These are phyloP conservation scores for Forsythia viridissima DNA, from an alignment of 257 asterid genomes.

Conservation along the genomic window DNA sequence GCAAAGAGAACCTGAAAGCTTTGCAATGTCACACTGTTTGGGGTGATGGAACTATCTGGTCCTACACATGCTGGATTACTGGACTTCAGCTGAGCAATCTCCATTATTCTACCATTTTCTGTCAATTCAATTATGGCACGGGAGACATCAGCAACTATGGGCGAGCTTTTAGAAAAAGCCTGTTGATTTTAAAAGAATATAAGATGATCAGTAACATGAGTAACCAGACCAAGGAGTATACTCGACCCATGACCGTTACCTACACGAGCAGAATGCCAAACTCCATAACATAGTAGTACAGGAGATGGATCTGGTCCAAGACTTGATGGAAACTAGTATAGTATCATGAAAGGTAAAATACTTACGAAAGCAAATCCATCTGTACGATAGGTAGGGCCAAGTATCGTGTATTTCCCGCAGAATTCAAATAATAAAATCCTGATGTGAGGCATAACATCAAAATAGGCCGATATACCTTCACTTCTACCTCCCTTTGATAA, in stretches of 20 bases:
- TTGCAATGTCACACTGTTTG: background rate
- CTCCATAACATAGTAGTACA: background rate
- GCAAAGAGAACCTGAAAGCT: slow-evolving; percentile 13
- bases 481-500: slow-evolving; percentile 33
- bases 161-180: slow-evolving; percentile 30
- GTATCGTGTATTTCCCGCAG: slow-evolving; percentile 40
- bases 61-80: background rate
- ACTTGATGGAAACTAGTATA: background rate
- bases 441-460: slow-evolving; percentile 50
- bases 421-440: slow-evolving; percentile 27
- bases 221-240: background rate
- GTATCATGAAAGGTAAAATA: background rate
- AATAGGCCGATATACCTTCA: slow-evolving; percentile 48
- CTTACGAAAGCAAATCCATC: slow-evolving; percentile 55
- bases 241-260: background rate
- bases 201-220: background rate
- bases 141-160: slow-evolving; percentile 23
- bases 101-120: background rate
- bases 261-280: background rate
- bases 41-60: background rate
- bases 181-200: background rate
- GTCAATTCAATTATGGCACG: slow-evolving; percentile 17
- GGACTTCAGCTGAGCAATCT: background rate
- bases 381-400: slow-evolving; percentile 45
- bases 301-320: too few relatives aligned